Evolutionary conservation across 192 early-diverging fungal genomes (phyloP), one percentile per base, ranked within the genome.

Genomic region (Dimargaris cristalligena): DNA sequence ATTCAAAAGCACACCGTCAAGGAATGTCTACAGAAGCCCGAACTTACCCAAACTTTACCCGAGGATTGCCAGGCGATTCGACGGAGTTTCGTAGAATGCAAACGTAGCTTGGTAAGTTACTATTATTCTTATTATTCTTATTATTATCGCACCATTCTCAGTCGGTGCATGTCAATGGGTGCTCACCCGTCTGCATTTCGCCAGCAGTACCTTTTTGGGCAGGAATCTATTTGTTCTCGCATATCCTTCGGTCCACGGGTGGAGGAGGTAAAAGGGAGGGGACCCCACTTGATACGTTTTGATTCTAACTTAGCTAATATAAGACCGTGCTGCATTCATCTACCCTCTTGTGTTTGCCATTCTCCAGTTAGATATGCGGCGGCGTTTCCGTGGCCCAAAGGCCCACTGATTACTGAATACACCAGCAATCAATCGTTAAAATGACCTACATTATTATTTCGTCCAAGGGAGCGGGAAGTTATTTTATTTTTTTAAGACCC

Each of bases 61-160:
- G 76, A 78, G 55, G 74, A 74, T 26, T 76, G 77, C 32, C 71
- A 77, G 59, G 75, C 67, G 33, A 74, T 80, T 29, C 66, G 62
- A 22, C 76, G 77, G 45, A 73, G 71, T 89, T 71, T 91, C 88
- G 48, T 86, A 82, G 50, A 52, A 52, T 52, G 50, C 50, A 52
- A 52, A 26, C 50, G 50, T 52, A 52, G 50, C 8, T 26, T 52
- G 50, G 50, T 52, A 52, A 52, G 50, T 52, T 47, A 25, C 20
- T 25, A 1, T 22, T 22, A 6, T 18, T 47, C 25, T 47, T 47
- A 47, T 25, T 22, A 18, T 25, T 3, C n/a, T 47, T 18, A 47
- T 47, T 44, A 44, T 44, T 11, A 14, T 6, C 46, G 25, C n/a
- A n/a, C n/a, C n/a, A n/a, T n/a, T n/a, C n/a, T n/a, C n/a, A n/a